Base-by-base conservation (phyloP, 345 rosid species). In the Reutealis trisperma region DNA sequence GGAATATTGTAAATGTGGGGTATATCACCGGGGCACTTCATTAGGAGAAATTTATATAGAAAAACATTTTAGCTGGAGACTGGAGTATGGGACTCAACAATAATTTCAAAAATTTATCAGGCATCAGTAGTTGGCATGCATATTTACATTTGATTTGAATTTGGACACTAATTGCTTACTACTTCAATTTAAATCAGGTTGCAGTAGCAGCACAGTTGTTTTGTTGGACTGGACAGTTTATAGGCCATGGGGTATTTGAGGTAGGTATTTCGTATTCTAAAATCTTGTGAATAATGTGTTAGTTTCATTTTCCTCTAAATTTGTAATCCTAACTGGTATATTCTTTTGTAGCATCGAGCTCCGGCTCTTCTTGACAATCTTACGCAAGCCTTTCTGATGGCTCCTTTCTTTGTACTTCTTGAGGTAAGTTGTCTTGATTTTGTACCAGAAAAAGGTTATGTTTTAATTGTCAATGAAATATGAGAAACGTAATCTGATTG, bases 161-260 rank as follows among this genome's bases (percentile, higher is more conserved):
- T 59, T 30, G 24, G 25, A 54, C 25, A 1, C 70, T 47, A 70
- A 51, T 34, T 22, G 70, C 27, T 54, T 67, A 15, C n/a, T 16
- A 69, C 41, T 24, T 47, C 71, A 24, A 22, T 18, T 69, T 27
- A 49, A 61, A 64, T 75, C 87, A 92, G 98, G 88, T 90, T 77
- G 96, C 85, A 49, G 78, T 92, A 21, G 96, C 73, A 59, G 81
- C 94, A 80, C 93, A 95, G 78, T 54, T 93, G 67, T 44, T 89
- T 63, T 91, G 96, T 83, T 93, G 97, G 98, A 88, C 82, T 0
- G 92, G 93, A 49, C 98, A 91, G 84, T 88, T 89, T 79, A 24
- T 94, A 9, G 99, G 98, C 75, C 99, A 95, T 73, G 96, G 96
- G 9, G 71, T 93, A 67, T 95, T 90, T 59, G 99, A 95, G 97